These are phyloP conservation scores for Penicillium sp. DNA, from an alignment of 2,329 filamentous ascomycete genomes.

Conservation along the genomic window DNA sequence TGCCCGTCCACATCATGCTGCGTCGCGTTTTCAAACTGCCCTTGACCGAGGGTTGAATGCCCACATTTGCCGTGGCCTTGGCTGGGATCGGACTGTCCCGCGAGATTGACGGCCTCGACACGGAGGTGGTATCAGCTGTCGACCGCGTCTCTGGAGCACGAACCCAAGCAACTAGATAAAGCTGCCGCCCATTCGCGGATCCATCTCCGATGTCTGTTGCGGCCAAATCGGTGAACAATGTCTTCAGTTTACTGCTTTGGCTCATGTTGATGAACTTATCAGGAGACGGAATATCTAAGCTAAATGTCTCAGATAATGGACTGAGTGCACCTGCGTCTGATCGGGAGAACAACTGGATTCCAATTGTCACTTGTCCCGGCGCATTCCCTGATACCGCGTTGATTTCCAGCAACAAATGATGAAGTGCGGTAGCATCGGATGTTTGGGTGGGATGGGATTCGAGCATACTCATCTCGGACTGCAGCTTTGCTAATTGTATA, in stretches of 20 bases:
- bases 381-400: conserved; percentile 76
- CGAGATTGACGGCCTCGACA: conserved; percentile 34
- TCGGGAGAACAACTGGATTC: conserved; percentile 74
- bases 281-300: conserved; percentile 71
- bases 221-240: conserved; percentile 82
- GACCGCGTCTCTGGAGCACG: conserved; percentile 56
- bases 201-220: conserved; percentile 69
- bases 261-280: conserved; percentile 66
- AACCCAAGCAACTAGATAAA: conserved; percentile 83
- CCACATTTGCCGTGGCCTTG: conserved; percentile 25
- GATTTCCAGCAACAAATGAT: conserved; percentile 83
- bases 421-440: conserved; percentile 65
- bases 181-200: conserved; percentile 62
- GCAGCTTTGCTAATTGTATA: conserved; percentile 83
- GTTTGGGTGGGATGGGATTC: conserved; percentile 72
- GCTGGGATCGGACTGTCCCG: conserved; percentile 32
- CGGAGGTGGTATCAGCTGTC: conserved; percentile 19
- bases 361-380: conserved; percentile 71
- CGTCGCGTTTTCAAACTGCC: conserved; percentile 41
- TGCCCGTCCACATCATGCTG: conserved; percentile 46
- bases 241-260: conserved; percentile 69
- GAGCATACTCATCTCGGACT: conserved; percentile 93
- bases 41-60: conserved; percentile 34
- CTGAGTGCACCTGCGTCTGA: conserved; percentile 60
- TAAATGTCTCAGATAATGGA: conserved; percentile 78